Conservation (phyloP, 2,329 filamentous ascomycete genomes). For the Ascochyta pisi region DNA sequence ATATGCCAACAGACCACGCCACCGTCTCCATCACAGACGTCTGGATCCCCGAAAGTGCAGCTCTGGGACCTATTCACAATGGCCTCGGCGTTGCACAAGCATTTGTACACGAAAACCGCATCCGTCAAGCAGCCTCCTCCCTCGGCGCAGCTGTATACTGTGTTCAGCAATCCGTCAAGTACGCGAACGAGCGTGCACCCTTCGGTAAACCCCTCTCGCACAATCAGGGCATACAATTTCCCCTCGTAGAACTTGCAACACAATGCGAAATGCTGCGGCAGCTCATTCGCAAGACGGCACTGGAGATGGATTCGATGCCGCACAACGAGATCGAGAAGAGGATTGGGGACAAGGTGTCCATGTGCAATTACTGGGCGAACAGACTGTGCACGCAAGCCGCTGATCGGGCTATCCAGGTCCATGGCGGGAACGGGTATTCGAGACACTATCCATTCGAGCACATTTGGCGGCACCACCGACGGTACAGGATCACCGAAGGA, state of each 20-base stretch:
- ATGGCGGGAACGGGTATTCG: conserved; percentile 66
- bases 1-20: conserved; percentile 72
- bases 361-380: conserved; percentile 73
- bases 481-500: conserved; percentile 69
- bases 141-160: conserved; percentile 67
- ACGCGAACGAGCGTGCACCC: conserved; percentile 61
- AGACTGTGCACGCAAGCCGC: conserved; percentile 66
- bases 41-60: conserved; percentile 60
- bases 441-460: conserved; percentile 68
- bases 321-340: conserved; percentile 63
- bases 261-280: conserved; percentile 68
- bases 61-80: conserved; percentile 61
- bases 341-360: conserved; percentile 67
- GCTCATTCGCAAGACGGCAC: conserved; percentile 66
- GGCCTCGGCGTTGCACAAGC: conserved; percentile 68
- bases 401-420: conserved; percentile 68
- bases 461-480: conserved; percentile 69
- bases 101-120: conserved; percentile 70
- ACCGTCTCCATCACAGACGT: conserved; percentile 65
- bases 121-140: conserved; percentile 68
- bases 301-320: conserved; percentile 65
- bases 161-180: conserved; percentile 63
- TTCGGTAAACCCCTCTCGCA: conserved; percentile 64
- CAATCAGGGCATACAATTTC: conserved; percentile 70
- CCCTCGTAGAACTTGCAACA: conserved; percentile 67